Percentiles rank a stretch among this genome's conserved stretches.
These are phyloP conservation scores for Alternaria burnsii DNA, from an alignment of 2,329 filamentous ascomycete species.

Conservation along the genomic window DNA sequence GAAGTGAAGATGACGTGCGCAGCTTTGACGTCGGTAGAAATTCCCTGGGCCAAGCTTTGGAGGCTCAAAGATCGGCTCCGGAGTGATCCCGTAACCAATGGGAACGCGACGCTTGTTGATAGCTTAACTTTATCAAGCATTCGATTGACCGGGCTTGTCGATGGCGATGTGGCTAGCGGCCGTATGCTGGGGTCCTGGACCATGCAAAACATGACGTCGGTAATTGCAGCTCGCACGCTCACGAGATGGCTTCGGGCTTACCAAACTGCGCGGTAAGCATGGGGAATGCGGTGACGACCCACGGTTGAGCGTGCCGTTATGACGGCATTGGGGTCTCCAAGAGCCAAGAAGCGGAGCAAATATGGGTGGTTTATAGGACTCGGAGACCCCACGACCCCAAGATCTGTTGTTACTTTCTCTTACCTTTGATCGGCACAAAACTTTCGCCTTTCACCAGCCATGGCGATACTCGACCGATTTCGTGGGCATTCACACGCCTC, in stretches of 20 bases:
- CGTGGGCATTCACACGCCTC: slow-evolving; percentile 27
- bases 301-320: slow-evolving; percentile 7
- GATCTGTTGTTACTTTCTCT: background rate
- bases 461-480: slow-evolving; percentile 35
- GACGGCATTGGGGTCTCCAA: slow-evolving; percentile 13
- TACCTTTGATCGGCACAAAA: background rate
- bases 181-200: background rate
- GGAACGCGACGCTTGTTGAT: slow-evolving; percentile 1
- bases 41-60: slow-evolving; percentile 7
- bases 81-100: slow-evolving; percentile 12
- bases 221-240: background rate
- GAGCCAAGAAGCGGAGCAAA: slow-evolving; percentile 6
- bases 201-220: slow-evolving; percentile 16
- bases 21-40: slow-evolving; percentile 10
- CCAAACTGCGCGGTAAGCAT: background rate
- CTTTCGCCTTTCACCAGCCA: slow-evolving; percentile 7
- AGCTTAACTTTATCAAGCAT: slow-evolving; percentile 16
- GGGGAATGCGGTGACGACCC: background rate
- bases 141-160: slow-evolving; percentile 3
- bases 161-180: slow-evolving; percentile 4
- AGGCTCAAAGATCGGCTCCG: slow-evolving; percentile 12
- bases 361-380: slow-evolving; percentile 11
- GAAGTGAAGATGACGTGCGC: slow-evolving; percentile 10
- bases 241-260: background rate
- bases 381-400: slow-evolving; percentile 7